These are phyloP conservation scores for Kondoa subrosea DNA, from an alignment of 768 basidiomycete species.

Conservation along the genomic window DNA sequence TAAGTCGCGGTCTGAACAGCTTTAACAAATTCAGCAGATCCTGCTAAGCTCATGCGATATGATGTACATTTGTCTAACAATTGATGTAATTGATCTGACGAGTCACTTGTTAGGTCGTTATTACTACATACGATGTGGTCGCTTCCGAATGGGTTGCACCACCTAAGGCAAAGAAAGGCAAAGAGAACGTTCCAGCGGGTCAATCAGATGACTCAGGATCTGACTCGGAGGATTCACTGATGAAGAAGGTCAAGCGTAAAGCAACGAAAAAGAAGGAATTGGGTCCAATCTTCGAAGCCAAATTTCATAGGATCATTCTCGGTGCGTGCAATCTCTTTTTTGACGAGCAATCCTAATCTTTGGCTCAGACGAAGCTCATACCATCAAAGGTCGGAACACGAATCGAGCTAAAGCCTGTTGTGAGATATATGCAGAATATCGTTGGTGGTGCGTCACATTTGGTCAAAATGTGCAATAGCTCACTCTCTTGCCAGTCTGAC, in stretches of 20 bases:
- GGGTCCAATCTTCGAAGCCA: slow-evolving; percentile 47
- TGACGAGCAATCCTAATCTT: background rate
- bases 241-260: slow-evolving; percentile 35
- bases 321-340: slow-evolving; percentile 38
- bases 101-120: slow-evolving; percentile 48
- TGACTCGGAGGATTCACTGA: slow-evolving; percentile 39
- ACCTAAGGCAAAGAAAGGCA: slow-evolving; percentile 34
- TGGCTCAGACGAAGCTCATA: slow-evolving; percentile 63
- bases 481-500: background rate
- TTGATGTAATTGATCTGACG: slow-evolving; percentile 44
- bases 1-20: slow-evolving; percentile 15
- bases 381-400: slow-evolving; percentile 69
- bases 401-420: slow-evolving; percentile 63
- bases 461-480: background rate
- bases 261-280: slow-evolving; percentile 43
- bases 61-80: slow-evolving; percentile 37
- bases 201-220: slow-evolving; percentile 33
- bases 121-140: slow-evolving; percentile 75
- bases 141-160: slow-evolving; percentile 57
- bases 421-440: slow-evolving; percentile 54
- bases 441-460: slow-evolving; percentile 46
- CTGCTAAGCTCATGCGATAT: slow-evolving; percentile 30
- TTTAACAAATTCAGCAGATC: slow-evolving; percentile 15
- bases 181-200: slow-evolving; percentile 27
- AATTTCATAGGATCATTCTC: slow-evolving; percentile 71